Evolutionary conservation across 805 yeast species (phyloP).

Genomic region (Candida wancherniae): DNA sequence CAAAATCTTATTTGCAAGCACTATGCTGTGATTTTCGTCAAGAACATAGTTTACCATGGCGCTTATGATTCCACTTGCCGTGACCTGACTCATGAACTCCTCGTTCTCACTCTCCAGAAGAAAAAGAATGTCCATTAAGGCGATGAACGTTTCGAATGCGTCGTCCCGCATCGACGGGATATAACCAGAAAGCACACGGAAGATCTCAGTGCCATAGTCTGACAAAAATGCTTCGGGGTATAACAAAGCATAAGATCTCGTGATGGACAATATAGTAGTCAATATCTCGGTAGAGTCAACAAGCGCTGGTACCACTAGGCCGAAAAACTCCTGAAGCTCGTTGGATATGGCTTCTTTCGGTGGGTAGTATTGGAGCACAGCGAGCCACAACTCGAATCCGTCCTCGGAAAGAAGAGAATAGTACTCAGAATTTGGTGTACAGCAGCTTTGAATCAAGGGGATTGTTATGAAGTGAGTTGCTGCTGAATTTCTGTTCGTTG

Average conservation of each 20-base stretch:
- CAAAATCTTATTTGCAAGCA: slow-evolving; percentile 33
- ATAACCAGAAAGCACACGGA: slow-evolving; percentile 49
- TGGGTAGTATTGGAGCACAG: slow-evolving; percentile 61
- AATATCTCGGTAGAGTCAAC: slow-evolving; percentile 70
- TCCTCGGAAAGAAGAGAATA: slow-evolving; percentile 71
- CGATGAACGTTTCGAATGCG: slow-evolving; percentile 50
- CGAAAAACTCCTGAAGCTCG: slow-evolving; percentile 43
- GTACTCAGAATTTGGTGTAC: slow-evolving; percentile 36
- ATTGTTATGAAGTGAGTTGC: slow-evolving; percentile 50
- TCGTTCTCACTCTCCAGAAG: slow-evolving; percentile 26
- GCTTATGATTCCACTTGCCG: slow-evolving; percentile 43
- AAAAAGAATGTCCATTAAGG: slow-evolving; percentile 49
- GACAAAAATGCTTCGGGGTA: slow-evolving; percentile 37
- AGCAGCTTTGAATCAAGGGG: slow-evolving; percentile 65
- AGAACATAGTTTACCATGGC: slow-evolving; percentile 38
- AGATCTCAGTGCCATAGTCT: slow-evolving; percentile 36
- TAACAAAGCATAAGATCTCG: slow-evolving; percentile 57
- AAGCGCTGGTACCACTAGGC: slow-evolving; percentile 53
- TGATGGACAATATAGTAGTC: slow-evolving; percentile 55
- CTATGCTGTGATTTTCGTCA: slow-evolving; percentile 41
- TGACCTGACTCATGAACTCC: slow-evolving; percentile 25
- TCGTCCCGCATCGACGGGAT: slow-evolving; percentile 67
- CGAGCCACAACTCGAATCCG: slow-evolving; percentile 81
- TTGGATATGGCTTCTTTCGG: slow-evolving; percentile 23
- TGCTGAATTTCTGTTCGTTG: slow-evolving; percentile 51